Evolutionary conservation across 2,329 filamentous ascomycete genomes (phyloP).

Genomic region (Alternaria ventricosa): DNA sequence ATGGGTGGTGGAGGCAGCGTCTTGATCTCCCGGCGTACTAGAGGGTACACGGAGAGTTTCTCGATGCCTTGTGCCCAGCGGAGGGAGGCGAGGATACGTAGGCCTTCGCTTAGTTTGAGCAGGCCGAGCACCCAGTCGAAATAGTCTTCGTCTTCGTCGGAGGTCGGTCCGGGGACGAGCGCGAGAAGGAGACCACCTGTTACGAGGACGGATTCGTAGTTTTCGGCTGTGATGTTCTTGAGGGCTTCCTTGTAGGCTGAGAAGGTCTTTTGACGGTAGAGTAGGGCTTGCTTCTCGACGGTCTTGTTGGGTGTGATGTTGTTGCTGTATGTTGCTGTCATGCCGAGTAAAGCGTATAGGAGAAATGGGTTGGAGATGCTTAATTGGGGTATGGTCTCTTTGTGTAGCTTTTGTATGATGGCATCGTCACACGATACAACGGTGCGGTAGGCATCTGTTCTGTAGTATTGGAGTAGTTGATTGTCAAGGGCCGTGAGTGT

Average conservation of each 20-base stretch:
- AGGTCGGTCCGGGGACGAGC: slow-evolving; percentile 25
- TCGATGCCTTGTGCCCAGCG: slow-evolving; percentile 42
- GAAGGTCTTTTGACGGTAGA: slow-evolving; percentile 40
- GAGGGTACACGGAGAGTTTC: slow-evolving; percentile 37
- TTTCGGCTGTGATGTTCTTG: slow-evolving; percentile 37
- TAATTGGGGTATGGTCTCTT: slow-evolving; percentile 29
- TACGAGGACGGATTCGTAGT: slow-evolving; percentile 41
- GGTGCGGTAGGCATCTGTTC: slow-evolving; percentile 28
- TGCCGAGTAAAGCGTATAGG: slow-evolving; percentile 36
- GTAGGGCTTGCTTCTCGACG: slow-evolving; percentile 17
- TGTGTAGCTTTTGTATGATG: slow-evolving; percentile 24
- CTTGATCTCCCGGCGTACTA: slow-evolving; percentile 37
- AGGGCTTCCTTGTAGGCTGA: slow-evolving; percentile 34
- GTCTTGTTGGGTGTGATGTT: slow-evolving; percentile 16
- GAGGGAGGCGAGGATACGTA: slow-evolving; percentile 37
- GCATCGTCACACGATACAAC: slow-evolving; percentile 31
- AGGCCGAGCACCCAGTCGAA: slow-evolving; percentile 34
- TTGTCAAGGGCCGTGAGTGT: slow-evolving; percentile 26
- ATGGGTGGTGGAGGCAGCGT: slow-evolving; percentile 37
- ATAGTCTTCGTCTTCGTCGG: slow-evolving; percentile 11
- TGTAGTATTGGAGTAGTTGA: slow-evolving; percentile 36
- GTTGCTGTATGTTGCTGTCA: slow-evolving; percentile 34
- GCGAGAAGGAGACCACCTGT: slow-evolving; percentile 34
- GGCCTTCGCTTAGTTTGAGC: slow-evolving; percentile 40
- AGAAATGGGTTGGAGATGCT: slow-evolving; percentile 31